A percentile compares a stretch with the other conserved stretches of the same genome.
phyloP scores from a whole-genome alignment of 768 basidiomycete species.

The Lactarius pseudohatsudake region DNA sequence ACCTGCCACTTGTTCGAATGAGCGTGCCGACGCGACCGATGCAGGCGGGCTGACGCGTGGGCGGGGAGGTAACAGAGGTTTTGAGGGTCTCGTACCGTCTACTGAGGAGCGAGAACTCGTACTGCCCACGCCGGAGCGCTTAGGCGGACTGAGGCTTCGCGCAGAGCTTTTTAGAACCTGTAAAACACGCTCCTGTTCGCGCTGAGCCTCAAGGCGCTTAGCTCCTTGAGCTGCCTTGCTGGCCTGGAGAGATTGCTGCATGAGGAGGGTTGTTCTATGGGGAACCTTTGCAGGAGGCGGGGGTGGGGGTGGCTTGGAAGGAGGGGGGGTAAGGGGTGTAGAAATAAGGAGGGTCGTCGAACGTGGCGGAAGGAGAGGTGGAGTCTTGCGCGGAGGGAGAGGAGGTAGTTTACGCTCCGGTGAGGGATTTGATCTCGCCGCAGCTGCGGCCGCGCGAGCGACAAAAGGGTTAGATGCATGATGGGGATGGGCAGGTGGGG shows the following conservation, averaged over 20 bases:
- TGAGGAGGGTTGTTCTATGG: conserved; percentile 63
- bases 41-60: conserved; percentile 37
- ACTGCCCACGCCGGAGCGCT: conserved; percentile 19
- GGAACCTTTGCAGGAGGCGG: conserved; percentile 32
- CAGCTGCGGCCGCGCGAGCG: conserved; percentile 15
- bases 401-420: conserved; percentile 26
- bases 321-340: conserved; percentile 10
- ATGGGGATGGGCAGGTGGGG: conserved; percentile 15
- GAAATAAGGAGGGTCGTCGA: conserved; percentile 27
- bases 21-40: conserved; percentile 38
- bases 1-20: conserved; percentile 45
- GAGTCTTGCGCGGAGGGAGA: conserved; percentile 25
- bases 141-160: conserved; percentile 12
- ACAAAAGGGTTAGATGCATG: conserved; percentile 30
- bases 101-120: conserved; percentile 22
- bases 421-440: conserved; percentile 15
- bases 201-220: conserved; percentile 64
- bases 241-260: conserved; percentile 72
- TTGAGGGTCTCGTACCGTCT: conserved; percentile 31
- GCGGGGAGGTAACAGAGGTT: conserved; percentile 41
- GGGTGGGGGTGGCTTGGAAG: conserved; percentile 29
- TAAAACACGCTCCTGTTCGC: conserved; percentile 69
- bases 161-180: conserved; percentile 69
- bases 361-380: conserved; percentile 30
- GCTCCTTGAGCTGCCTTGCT: conserved; percentile 68